Base-by-base conservation (phyloP, 2,329 filamentous ascomycete genomes). In the Sphaerostilbella broomeana region DNA sequence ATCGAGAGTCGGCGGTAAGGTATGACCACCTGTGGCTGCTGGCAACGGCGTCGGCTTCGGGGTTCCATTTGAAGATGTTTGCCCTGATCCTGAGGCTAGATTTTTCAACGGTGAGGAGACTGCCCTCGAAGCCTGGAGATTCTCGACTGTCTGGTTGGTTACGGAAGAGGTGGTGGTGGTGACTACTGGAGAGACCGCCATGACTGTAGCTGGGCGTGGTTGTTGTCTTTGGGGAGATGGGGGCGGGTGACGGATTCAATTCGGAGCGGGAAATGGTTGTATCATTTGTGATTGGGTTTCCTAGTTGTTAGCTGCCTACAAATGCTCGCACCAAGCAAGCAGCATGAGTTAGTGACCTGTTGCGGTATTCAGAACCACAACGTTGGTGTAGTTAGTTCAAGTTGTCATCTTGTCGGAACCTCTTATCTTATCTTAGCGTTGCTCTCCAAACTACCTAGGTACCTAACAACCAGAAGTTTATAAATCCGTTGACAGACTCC, bases 131-230 rank as follows among this genome's bases (percentile, higher is more conserved):
- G 56, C 49, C 34, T 56, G 51, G 18, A 59, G 54, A 18, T 55
- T 51, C 45, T 66, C 63, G 38, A 53, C 53, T 13, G 64, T 58
- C 31, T 62, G 56, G 12, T 34, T 45, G 15, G 39, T 33, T n/a
- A 27, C 33, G n/a, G 40, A 42, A 6, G 43, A 11, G 24, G 45
- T 42, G 33, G 45, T 33, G 4, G 61, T 62, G 42, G 61, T 62
- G 42, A 70, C 61, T 42, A 71, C 61, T 11, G 69, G 69, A 11
- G 69, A 73, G 48, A 64, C 56, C 42, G 68, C 62, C 69, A 72
- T 72, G 44, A 28, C 51, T 53, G 34, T n/a, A 12, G 22, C 22
- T 25, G 22, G 22, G 8, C 12, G 22, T 25, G 8, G 3, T 12
- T 25, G 12, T 2, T 25, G 8, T 25, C 3, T 8, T 12, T 25